phyloP scores from a whole-genome alignment of 805 yeast genomes.

The Teunomyces pallodes region DNA sequence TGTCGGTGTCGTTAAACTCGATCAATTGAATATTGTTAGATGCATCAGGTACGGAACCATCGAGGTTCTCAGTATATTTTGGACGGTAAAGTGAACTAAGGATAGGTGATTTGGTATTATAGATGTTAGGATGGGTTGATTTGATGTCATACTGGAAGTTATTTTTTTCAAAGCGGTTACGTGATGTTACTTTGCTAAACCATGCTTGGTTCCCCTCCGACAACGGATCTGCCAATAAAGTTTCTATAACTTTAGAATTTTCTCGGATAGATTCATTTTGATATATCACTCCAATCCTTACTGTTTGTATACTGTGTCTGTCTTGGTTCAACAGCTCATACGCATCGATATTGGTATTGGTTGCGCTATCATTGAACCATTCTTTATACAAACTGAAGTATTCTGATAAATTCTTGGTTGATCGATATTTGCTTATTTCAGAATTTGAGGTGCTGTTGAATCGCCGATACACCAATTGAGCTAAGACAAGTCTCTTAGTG shows the following conservation, averaged over 20 bases:
- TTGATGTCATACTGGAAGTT: slow-evolving; percentile 15
- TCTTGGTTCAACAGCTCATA: slow-evolving; percentile 12
- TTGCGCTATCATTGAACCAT: slow-evolving; percentile 18
- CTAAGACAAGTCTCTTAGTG: background rate
- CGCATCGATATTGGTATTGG: slow-evolving; percentile 13
- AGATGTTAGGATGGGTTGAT: slow-evolving; percentile 10
- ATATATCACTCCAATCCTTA: slow-evolving; percentile 35
- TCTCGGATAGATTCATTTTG: slow-evolving; percentile 18
- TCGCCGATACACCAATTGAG: background rate
- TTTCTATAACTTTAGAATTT: slow-evolving; percentile 32
- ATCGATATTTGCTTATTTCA: background rate
- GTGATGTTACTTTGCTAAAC: slow-evolving; percentile 23
- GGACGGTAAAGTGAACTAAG: slow-evolving; percentile 26
- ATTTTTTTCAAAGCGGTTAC: slow-evolving; percentile 20
- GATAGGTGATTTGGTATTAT: slow-evolving; percentile 28
- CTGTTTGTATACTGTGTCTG: slow-evolving; percentile 9
- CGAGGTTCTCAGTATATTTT: slow-evolving; percentile 12
- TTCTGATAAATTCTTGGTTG: background rate
- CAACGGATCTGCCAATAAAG: slow-evolving; percentile 41
- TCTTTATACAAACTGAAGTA: background rate
- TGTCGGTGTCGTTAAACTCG: slow-evolving; percentile 19
- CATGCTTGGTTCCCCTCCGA: slow-evolving; percentile 30
- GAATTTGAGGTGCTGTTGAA: background rate
- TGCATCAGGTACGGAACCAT: slow-evolving; percentile 1
- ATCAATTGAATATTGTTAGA: slow-evolving; percentile 17